phyloP scores from a whole-genome alignment of 176 grass and related monocot genomes.

The Hyparrhenia diplandra region DNA sequence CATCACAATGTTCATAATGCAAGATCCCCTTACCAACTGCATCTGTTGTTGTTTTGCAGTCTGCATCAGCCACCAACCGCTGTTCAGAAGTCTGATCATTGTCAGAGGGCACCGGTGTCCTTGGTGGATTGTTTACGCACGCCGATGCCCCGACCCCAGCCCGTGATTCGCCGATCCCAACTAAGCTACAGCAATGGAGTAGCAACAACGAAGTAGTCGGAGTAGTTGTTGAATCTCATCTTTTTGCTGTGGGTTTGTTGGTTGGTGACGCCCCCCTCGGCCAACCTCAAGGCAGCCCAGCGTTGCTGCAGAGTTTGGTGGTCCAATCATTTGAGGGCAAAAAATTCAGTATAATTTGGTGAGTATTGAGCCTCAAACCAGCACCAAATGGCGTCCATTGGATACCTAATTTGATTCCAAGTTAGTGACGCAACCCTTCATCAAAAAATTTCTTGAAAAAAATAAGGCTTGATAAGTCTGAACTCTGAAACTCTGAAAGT shows the following conservation, averaged over 20 bases:
- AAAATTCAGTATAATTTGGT: neutral
- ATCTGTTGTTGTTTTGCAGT: neutral
- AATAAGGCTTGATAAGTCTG: neutral
- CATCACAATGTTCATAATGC: too few species aligned
- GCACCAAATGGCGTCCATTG: neutral
- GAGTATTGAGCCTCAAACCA: neutral
- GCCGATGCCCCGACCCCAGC: neutral
- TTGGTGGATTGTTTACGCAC: constrained; percentile 6
- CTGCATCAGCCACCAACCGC: constrained; percentile 47
- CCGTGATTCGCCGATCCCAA: neutral
- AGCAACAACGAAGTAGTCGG: neutral
- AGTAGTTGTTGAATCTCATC: neutral
- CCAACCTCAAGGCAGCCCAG: neutral
- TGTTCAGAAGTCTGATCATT: constrained; percentile 9
- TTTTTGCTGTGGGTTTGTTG: neutral
- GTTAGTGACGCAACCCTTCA: neutral
- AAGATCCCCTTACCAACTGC: constrained; percentile 9
- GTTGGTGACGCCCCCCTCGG: neutral
- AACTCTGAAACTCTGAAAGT: neutral
- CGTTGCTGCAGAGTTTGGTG: too few species aligned
- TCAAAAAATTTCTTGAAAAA: neutral
- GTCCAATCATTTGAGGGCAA: neutral
- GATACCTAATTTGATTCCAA: neutral
- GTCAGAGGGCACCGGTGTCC: constrained; percentile 19
- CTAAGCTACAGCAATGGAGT: neutral